Base-by-base conservation (phyloP, 805 yeast species). In the Kregervanrija delftensis region DNA sequence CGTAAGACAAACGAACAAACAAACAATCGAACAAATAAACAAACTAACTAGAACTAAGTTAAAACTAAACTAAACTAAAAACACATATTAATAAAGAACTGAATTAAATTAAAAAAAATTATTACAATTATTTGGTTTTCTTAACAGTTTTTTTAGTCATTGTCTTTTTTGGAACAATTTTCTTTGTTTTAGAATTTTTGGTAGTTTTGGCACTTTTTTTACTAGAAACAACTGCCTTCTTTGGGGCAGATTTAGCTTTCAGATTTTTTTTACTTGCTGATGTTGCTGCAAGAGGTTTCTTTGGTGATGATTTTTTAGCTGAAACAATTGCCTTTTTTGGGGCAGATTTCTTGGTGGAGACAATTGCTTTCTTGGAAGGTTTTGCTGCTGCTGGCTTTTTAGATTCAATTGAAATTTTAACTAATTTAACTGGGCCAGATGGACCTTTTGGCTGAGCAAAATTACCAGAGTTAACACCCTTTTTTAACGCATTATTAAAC, bases 401-500 rank as follows among this genome's bases (percentile, higher is more conserved):
- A 10, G 49, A 39, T 39, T 50, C 64, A 12, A 50, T 41, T 30
- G 42, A 52, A 56, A 68, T 63, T 68, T 77, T 77, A 59, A 68
- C 72, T 49, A 83, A 64, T 66, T 86, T 86, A 52, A 86, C 77
- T 39, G 95, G 86, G 41, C 95, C 96, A 11, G 95, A 81, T 14
- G 96, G 83, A 40, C 96, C 96, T 69, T 87, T 86, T 61, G 95
- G 95, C 68, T 86, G 95, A 39, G 74, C 62, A 53, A 87, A 85
- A 42, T 77, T 83, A 40, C 85, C 91, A n/a, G 78, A 62, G 49
- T 75, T 79, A 48, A 88, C 91, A 53, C 95, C 95, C 63, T 79
- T 82, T 70, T 83, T 81, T 58, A 87, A 71, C 22, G 96, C 93
- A 41, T 73, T 54, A 60, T 87, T 87, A 73, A 88, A 84, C 58